A percentile compares a stretch with the other conserved stretches of the same genome.
Evolutionary conservation across 2,329 filamentous ascomycete species (phyloP).

Genomic region (Colletotrichum sp.): DNA sequence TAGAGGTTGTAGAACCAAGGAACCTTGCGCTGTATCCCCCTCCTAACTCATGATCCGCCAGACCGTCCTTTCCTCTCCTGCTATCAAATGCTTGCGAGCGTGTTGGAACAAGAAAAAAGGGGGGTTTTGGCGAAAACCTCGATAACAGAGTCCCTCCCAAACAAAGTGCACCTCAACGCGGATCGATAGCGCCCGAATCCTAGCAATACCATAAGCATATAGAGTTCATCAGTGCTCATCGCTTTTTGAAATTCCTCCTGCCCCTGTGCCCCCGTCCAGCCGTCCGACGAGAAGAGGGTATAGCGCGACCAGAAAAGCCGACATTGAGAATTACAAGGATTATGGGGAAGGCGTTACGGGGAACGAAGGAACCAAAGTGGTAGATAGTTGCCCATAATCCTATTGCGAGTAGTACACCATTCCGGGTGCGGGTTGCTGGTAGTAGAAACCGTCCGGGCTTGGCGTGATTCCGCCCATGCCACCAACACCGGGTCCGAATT

Average conservation of each 20-base stretch:
- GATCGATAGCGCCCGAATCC: slow-evolving; percentile 5
- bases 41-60: background rate
- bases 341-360: slow-evolving; percentile 26
- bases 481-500: slow-evolving; percentile 52
- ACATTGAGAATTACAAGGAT: slow-evolving; percentile 35
- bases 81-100: background rate
- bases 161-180: background rate
- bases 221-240: slow-evolving; percentile 2
- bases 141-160: background rate
- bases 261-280: slow-evolving; percentile 11
- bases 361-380: slow-evolving; percentile 1
- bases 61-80: background rate
- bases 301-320: slow-evolving; percentile 5
- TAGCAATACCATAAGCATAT: slow-evolving; percentile 18
- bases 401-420: slow-evolving; percentile 69
- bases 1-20: slow-evolving; percentile 6
- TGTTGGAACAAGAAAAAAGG: background rate
- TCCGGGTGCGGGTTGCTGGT: slow-evolving; percentile 59
- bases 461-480: slow-evolving; percentile 81
- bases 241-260: slow-evolving; percentile 20
- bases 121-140: background rate
- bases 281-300: slow-evolving; percentile 19
- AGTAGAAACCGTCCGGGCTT: slow-evolving; percentile 74
- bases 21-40: background rate
- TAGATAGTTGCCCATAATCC: slow-evolving; percentile 26